These are phyloP conservation scores for Eragrostis tef DNA, from an alignment of 202 grass and related monocot species.

Conservation along the genomic window DNA sequence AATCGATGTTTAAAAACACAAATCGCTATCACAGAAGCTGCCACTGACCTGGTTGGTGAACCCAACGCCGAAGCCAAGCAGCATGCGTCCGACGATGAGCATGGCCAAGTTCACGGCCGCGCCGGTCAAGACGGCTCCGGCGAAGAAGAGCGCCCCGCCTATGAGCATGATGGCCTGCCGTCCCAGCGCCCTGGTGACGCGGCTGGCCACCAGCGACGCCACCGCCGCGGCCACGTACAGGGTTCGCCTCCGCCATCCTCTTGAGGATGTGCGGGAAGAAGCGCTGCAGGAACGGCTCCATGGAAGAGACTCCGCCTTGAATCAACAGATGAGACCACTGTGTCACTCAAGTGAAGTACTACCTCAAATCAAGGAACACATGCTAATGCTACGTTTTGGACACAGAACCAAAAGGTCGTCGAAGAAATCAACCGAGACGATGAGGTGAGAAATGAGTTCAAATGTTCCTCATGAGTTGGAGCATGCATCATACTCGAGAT, in stretches of 20 bases:
- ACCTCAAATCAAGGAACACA: too few species aligned
- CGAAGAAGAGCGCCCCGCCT: conserved; percentile 74
- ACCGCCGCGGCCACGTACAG: too few species aligned
- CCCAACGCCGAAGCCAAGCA: conserved; percentile 79
- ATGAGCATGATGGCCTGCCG: conserved; percentile 71
- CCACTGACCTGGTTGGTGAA: conserved; percentile 83
- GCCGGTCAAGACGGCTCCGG: conserved; percentile 65
- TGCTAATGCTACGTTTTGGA: too few species aligned
- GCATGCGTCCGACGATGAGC: conserved; percentile 82
- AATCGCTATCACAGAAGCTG: too few species aligned
- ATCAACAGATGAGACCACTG: neutral
- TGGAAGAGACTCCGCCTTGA: conserved; percentile 63
- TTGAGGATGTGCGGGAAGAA: conserved; percentile 72
- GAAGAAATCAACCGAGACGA: too few species aligned
- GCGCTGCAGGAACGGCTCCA: conserved; percentile 66
- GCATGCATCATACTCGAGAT: neutral
- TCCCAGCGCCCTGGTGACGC: conserved; percentile 68
- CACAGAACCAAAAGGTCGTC: too few species aligned
- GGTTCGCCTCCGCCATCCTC: conserved; percentile 53
- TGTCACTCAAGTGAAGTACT: neutral
- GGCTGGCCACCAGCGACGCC: conserved; percentile 66
- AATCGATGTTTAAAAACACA: too few species aligned
- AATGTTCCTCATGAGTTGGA: neutral
- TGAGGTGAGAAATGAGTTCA: neutral
- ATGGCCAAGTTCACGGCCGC: conserved; percentile 75